Base-by-base conservation (phyloP, 257 asterid genomes). In the Knoxia roxburghii region DNA sequence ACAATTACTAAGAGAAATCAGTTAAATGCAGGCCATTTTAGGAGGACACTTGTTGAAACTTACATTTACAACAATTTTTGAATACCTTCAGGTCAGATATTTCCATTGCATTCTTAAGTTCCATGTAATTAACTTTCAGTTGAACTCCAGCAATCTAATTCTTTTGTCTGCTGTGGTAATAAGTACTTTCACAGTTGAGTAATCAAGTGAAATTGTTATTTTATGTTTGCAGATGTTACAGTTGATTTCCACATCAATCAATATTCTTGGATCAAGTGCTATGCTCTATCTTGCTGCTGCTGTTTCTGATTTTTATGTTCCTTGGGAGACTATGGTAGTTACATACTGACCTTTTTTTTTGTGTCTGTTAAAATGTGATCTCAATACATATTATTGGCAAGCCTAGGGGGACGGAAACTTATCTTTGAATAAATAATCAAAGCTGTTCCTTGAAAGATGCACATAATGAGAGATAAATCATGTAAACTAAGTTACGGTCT, bases 231-330 rank as follows among this genome's bases (percentile, higher is more conserved):
- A 93, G 99, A 80, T 84, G 72, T 75, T 93, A 81, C 85, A 75
- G 84, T 76, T 85, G 83, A 76, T 84, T 64, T 90, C 92, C 45
- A 52, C 76, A 11, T 82, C 96, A 67, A 75, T 85, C 74, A 85
- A 83, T 67, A 75, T 81, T 58, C 79, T 84, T 29, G 97, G 91
- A 37, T 73, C 89, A 69, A 73, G 68, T 69, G 96, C 95, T 51
- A 53, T 90, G 83, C 87, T 94, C 71, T 90, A 88, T 82, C 93
- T 94, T 64, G 97, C 97, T 61, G 95, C 99, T 69, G 97, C 97
- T 49, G 97, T 90, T 74, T 94, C 99, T 73, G 97, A 94, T 74
- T 94, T 90, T 73, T 94, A 94, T 61, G 96, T 90, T 68, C 99
- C 99, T 11, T 94, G 97, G 99, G 95, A 87, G 74, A 83, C 87